Base-by-base conservation (phyloP, 768 basidiomycete genomes). In the Mrakia hoshinonis region DNA sequence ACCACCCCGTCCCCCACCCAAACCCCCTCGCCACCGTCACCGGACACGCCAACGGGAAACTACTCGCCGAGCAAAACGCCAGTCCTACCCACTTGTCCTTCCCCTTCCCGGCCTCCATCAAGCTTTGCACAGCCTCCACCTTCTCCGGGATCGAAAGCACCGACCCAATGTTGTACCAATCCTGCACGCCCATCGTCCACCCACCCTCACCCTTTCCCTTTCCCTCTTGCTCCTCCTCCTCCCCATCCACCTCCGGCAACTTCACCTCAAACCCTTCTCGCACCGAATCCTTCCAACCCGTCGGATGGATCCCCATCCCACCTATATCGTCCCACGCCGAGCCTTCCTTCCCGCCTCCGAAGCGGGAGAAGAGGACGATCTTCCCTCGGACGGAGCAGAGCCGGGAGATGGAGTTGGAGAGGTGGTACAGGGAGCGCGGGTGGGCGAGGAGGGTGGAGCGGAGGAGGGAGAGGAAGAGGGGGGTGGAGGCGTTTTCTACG, bases 111-210 rank as follows among this genome's bases (percentile, higher is more conserved):
- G 64, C 66, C 47, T 26, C 36, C 55, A 62, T 63, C 20, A 26
- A 67, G 51, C 49, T 60, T 43, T 39, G 29, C 34, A 81, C 78
- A 15, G 76, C 74, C 13, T 82, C 75, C 29, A 86, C 82, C 79
- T 96, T 97, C 81, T 95, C 92, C 0, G 91, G 86, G 67, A 95
- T 92, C 49, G 85, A 83, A 11, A 91, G 81, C 78, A 94, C 90
- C 0, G 89, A 87, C 2, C 86, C 84, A 54, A 96, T 87, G 51
- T 81, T 82, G 78, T 94, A 94, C 93, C 94, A 96, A 78, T 95
- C 94, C 65, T 94, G 90, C 11, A 85, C 89, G 66, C 85, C 84
- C 13, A 94, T 86, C 24, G 84, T 78, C 0, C 87, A 76, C 1
- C 73, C 75, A 75, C 69, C 91, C 92, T 93, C 54, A 26, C 29